Evolutionary conservation across 2,329 filamentous ascomycete species (phyloP).

Genomic region (Tolypocladium paradoxum): DNA sequence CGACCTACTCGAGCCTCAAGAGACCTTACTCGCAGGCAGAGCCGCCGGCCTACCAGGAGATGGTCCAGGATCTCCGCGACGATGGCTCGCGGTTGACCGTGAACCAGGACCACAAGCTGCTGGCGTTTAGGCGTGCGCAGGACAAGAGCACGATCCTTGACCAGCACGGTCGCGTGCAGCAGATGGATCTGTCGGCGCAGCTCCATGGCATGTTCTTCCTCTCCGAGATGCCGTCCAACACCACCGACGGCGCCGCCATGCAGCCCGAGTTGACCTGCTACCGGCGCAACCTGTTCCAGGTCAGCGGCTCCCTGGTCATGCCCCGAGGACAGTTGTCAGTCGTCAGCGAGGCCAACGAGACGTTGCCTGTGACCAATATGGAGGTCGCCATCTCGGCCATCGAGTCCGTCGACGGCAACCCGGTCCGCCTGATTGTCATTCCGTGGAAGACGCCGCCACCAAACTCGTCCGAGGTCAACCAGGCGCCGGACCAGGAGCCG

Average conservation of each 20-base stretch:
- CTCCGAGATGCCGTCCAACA: slow-evolving; percentile 62
- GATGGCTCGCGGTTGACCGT: slow-evolving; percentile 46
- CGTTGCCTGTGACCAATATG: slow-evolving; percentile 69
- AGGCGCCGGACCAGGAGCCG: slow-evolving; percentile 71
- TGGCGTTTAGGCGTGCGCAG: slow-evolving; percentile 45
- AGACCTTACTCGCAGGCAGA: slow-evolving; percentile 46
- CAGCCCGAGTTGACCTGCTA: slow-evolving; percentile 91
- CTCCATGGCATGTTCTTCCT: slow-evolving; percentile 85
- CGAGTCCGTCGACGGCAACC: slow-evolving; percentile 86
- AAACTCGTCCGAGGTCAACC: slow-evolving; percentile 56
- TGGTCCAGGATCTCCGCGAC: slow-evolving; percentile 49
- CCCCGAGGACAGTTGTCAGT: slow-evolving; percentile 70
- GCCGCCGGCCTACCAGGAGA: slow-evolving; percentile 46
- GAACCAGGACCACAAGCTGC: slow-evolving; percentile 50
- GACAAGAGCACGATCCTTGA: slow-evolving; percentile 52
- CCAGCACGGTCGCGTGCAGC: slow-evolving; percentile 47
- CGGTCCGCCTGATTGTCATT: slow-evolving; percentile 89
- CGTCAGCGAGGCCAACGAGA: slow-evolving; percentile 73
- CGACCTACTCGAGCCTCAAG: slow-evolving; percentile 44
- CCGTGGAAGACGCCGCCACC: slow-evolving; percentile 94
- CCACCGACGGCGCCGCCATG: slow-evolving; percentile 43
- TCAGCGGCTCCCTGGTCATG: slow-evolving; percentile 78
- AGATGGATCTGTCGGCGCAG: slow-evolving; percentile 58
- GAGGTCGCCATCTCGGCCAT: slow-evolving; percentile 87
- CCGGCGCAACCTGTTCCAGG: slow-evolving; percentile 89